These are phyloP conservation scores for Cadophora malorum DNA, from an alignment of 2,329 filamentous ascomycete genomes.

Conservation along the genomic window DNA sequence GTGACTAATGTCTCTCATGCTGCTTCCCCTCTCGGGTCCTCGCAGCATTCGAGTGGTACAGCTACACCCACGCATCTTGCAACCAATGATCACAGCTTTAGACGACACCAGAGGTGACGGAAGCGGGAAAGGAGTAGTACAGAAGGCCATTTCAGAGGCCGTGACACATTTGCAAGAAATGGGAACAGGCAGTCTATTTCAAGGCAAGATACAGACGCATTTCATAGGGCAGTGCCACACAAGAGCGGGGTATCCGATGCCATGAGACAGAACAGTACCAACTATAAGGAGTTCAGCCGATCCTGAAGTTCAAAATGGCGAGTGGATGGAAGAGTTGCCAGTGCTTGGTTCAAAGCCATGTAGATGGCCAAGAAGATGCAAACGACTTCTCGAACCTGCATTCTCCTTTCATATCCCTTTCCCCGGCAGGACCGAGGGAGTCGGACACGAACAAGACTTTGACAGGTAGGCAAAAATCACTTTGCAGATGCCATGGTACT, in stretches of 20 bases:
- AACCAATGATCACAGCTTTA: conserved; percentile 4
- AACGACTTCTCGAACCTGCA: conserved; percentile 6
- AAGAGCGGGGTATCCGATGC: neutral
- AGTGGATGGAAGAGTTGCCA: neutral
- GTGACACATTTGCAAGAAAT: conserved; percentile 1
- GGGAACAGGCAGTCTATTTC: neutral
- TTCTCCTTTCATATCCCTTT: neutral
- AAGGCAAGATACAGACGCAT: neutral
- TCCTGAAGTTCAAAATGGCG: neutral
- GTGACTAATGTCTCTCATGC: neutral
- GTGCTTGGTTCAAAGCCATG: neutral
- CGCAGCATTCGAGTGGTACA: conserved; percentile 17
- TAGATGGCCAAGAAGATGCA: neutral
- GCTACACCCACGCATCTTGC: neutral
- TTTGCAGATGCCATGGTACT: neutral
- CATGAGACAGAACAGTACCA: neutral
- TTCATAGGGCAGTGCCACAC: conserved; percentile 5
- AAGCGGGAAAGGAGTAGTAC: conserved; percentile 1
- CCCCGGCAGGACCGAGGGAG: neutral
- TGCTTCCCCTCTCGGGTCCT: conserved; percentile 12
- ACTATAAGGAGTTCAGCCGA: neutral
- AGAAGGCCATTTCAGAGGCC: conserved; percentile 3
- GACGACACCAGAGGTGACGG: neutral
- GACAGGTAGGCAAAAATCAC: neutral
- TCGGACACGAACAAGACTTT: neutral